Conservation (phyloP, 176 grass and related monocot species). For the Eleusine coracana region DNA sequence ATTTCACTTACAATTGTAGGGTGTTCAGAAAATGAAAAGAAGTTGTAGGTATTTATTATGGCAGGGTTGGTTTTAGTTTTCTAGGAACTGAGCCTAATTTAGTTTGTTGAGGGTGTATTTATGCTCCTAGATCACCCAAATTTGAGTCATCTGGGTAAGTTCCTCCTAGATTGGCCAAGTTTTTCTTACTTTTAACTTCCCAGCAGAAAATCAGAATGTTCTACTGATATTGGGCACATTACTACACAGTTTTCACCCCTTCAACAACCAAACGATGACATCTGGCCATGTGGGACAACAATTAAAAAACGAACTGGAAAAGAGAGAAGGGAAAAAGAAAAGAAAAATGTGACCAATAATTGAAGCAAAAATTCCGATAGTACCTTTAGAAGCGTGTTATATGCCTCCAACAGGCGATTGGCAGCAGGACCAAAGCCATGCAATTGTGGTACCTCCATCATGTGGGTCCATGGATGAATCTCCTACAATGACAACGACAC, state of each 20-base stretch:
- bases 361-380: not conserved
- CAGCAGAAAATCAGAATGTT: not conserved
- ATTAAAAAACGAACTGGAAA: not conserved
- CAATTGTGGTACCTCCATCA: conserved; percentile 99
- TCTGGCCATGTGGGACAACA: not conserved
- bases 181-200: conserved; percentile 4
- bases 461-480: conserved; percentile 99
- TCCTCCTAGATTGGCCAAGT: not conserved
- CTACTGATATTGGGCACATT: not conserved
- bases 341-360: not conserved
- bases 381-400: conserved; percentile 97
- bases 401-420: conserved; percentile 92
- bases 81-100: not conserved
- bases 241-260: not conserved
- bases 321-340: not conserved
- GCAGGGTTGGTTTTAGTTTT: not conserved
- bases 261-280: not conserved
- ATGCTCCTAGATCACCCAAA: not conserved
- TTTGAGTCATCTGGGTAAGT: not conserved
- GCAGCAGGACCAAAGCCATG: conserved; percentile 98
- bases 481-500: conserved; percentile 54
- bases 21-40: not conserved
- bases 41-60: not conserved
- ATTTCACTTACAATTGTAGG: conserved; percentile 2
- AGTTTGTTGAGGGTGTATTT: not conserved